Percentiles rank a stretch among this genome's conserved stretches.
Conservation (phyloP, 2,329 filamentous ascomycete genomes). For the Paracoccidioides lutzii region DNA sequence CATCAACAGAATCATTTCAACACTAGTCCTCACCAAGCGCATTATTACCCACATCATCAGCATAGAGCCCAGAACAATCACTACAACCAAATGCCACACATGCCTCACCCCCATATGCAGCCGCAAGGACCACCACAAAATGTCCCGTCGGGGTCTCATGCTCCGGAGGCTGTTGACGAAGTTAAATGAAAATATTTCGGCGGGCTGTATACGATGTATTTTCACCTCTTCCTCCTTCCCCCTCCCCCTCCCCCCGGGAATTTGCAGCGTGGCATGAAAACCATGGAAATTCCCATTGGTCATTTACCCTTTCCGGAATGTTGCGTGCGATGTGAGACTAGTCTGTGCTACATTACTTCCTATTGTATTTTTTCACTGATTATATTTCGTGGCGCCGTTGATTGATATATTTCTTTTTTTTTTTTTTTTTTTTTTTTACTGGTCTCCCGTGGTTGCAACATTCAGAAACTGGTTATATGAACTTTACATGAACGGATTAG, state of each 20-base stretch:
- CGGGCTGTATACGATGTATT: background rate
- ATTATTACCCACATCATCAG: constrained; percentile 48
- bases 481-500: background rate
- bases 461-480: constrained; percentile 4
- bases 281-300: background rate
- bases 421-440: too few species aligned
- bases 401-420: constrained; percentile 1
- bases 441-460: constrained; percentile 5
- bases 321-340: constrained; percentile 1
- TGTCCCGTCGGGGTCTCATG: constrained; percentile 26
- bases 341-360: constrained; percentile 1
- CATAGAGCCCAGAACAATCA: constrained; percentile 45
- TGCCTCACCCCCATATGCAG: constrained; percentile 29
- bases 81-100: constrained; percentile 39
- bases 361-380: constrained; percentile 1
- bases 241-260: background rate
- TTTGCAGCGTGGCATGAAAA: background rate
- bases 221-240: background rate
- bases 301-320: constrained; percentile 2
- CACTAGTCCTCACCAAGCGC: constrained; percentile 51
- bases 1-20: constrained; percentile 50
- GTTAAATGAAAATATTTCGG: constrained; percentile 30
- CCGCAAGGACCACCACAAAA: constrained; percentile 15
- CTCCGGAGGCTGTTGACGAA: constrained; percentile 34
- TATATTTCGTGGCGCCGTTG: constrained; percentile 1